Evolutionary conservation across 805 yeast species (phyloP).

Genomic region (Saccharomycopsis amapae): DNA sequence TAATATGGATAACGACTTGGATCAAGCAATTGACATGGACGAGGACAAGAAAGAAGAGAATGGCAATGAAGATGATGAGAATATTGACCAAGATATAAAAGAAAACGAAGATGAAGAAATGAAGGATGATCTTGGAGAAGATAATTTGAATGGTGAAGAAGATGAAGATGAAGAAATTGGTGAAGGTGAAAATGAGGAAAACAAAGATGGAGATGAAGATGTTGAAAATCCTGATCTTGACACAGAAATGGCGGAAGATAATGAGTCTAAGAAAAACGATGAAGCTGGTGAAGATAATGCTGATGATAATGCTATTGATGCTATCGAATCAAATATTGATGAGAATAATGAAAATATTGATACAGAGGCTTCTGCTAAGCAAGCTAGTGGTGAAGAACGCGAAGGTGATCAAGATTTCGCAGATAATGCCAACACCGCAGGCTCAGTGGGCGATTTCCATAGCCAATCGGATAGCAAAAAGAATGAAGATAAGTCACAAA

Average conservation of each 20-base stretch:
- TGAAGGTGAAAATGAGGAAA: slow-evolving; percentile 21
- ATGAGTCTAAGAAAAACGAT: slow-evolving; percentile 30
- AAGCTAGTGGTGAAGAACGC: slow-evolving; percentile 53
- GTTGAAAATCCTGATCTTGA: slow-evolving; percentile 26
- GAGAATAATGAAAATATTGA: slow-evolving; percentile 39
- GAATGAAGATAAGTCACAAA: slow-evolving; percentile 32
- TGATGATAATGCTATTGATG: slow-evolving; percentile 36
- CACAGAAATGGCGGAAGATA: slow-evolving; percentile 27
- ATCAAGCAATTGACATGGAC: slow-evolving; percentile 28
- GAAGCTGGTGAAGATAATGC: slow-evolving; percentile 36
- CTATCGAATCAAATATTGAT: slow-evolving; percentile 50
- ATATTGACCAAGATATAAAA: slow-evolving; percentile 27
- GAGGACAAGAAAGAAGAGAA: slow-evolving; percentile 27
- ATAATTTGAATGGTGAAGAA: slow-evolving; percentile 25
- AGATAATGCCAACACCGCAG: slow-evolving; percentile 36
- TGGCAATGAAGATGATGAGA: slow-evolving; percentile 29
- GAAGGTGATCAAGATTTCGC: slow-evolving; percentile 54
- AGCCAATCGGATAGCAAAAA: slow-evolving; percentile 23
- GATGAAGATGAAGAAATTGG: slow-evolving; percentile 24
- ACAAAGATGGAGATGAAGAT: slow-evolving; percentile 26
- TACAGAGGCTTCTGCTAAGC: slow-evolving; percentile 52
- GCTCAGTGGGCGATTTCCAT: slow-evolving; percentile 11
- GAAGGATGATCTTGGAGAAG: slow-evolving; percentile 26
- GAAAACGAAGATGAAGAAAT: slow-evolving; percentile 26
- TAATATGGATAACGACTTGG: slow-evolving; percentile 19